phyloP scores from a whole-genome alignment of 768 basidiomycete species.

The Lactarius pseudohatsudake region DNA sequence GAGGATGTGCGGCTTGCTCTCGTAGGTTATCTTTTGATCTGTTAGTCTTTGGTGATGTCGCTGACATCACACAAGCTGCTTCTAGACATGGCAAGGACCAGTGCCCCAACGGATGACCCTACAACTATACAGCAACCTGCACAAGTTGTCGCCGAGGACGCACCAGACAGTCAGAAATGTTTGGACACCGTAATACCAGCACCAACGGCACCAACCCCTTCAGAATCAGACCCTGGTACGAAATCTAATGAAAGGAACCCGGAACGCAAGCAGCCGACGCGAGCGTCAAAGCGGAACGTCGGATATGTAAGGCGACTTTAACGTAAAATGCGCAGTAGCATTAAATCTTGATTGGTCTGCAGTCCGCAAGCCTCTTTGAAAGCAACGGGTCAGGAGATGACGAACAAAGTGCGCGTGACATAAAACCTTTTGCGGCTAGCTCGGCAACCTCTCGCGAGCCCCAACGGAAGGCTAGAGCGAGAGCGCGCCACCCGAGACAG shows the following conservation, averaged over 20 bases:
- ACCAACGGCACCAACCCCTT: neutral
- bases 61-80: slow-evolving; percentile 22
- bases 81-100: slow-evolving; percentile 24
- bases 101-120: slow-evolving; percentile 8
- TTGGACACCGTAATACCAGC: neutral
- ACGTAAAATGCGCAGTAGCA: neutral
- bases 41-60: neutral
- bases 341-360: neutral
- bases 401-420: slow-evolving; percentile 7
- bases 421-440: neutral
- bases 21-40: slow-evolving; percentile 11
- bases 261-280: slow-evolving; percentile 28
- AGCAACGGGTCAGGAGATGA: slow-evolving; percentile 25
- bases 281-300: slow-evolving; percentile 29
- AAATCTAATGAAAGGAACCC: slow-evolving; percentile 18
- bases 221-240: slow-evolving; percentile 11
- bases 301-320: slow-evolving; percentile 21
- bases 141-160: slow-evolving; percentile 6
- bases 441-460: slow-evolving; percentile 16
- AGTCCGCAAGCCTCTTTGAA: slow-evolving; percentile 20
- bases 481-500: slow-evolving; percentile 19
- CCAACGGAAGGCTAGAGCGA: slow-evolving; percentile 18
- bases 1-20: slow-evolving; percentile 28
- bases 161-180: neutral
- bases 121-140: slow-evolving; percentile 7